Evolutionary conservation across 257 asterid genomes (phyloP), one percentile per base, ranked within the genome.

Genomic region (Ophiorrhiza pumila): DNA sequence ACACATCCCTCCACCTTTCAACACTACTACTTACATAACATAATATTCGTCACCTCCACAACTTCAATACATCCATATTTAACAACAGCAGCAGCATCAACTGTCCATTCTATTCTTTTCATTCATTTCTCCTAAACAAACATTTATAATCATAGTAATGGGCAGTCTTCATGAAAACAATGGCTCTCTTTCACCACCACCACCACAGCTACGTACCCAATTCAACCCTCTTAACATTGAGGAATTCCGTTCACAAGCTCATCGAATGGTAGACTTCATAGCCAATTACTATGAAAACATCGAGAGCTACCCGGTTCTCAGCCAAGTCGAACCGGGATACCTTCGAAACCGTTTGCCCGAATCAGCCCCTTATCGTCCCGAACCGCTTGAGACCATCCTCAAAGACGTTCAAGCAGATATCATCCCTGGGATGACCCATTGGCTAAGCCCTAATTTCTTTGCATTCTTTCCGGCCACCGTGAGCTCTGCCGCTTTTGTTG

Each of bases 381-480:
- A 91, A 22, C 82, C 87, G 14, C 84, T 91, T 7, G 93, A 91
- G n/a, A 72, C 77, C 0, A 87, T 91, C 41, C 84, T 91, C 0
- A 15, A 41, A 2, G 96, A 89, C 47, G 83, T 91, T 8, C 84
- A 83, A 8, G 81, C 76, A 3, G 85, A 85, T 57, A 91, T 91
- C 52, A 85, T 91, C 4, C 97, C 95, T 0, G 96, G 97, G 17
- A 82, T 91, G 39, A 89, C 97, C 0, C 91, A 91, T 69, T 89
- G 97, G 97, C 93, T 84, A 65, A 89, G 97, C 79, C 97, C 97
- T 0, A 91, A 89, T 15, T 91, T 89, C 34, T 91, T 45, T 34
- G 97, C 96, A 1, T 89, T 85, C 77, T 91, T 91, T 65, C 96
- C 94, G 0, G 85, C 92, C 42, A 86, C 90, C 32, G 92, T 87